These are phyloP conservation scores for Pseudonitzschia pungens DNA, from an alignment of 108 stramenopile species.

Conservation along the genomic window DNA sequence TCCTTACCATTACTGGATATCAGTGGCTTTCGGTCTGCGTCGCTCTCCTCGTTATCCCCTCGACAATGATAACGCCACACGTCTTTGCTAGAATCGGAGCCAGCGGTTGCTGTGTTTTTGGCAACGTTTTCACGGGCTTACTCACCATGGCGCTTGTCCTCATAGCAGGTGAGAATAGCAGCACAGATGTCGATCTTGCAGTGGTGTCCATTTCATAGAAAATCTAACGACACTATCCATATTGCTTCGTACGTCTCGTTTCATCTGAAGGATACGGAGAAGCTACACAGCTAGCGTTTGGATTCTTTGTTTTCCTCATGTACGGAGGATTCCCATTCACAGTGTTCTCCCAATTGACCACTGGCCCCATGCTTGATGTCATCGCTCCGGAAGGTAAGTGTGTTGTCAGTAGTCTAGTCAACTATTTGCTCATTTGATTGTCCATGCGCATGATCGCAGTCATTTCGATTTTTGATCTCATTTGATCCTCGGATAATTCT, in stretches of 20 bases:
- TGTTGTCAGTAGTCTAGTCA: neutral
- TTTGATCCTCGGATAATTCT: neutral
- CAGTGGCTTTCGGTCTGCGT: slow-evolving; percentile 53
- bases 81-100: slow-evolving; percentile 42
- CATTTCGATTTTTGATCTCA: neutral
- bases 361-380: slow-evolving; percentile 56
- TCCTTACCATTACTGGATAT: slow-evolving; percentile 45
- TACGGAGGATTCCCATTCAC: slow-evolving; percentile 57
- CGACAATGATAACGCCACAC: slow-evolving; percentile 43
- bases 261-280: neutral
- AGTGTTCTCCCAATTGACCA: slow-evolving; percentile 52
- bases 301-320: slow-evolving; percentile 46
- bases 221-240: too few species aligned
- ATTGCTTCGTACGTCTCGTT: neutral
- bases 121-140: slow-evolving; percentile 44
- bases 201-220: too few species aligned
- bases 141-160: slow-evolving; percentile 39
- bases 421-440: too few species aligned
- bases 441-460: too few species aligned
- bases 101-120: slow-evolving; percentile 52
- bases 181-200: neutral
- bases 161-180: slow-evolving; percentile 31
- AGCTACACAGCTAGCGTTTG: slow-evolving; percentile 37
- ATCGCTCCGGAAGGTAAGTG: slow-evolving; percentile 41
- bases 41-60: slow-evolving; percentile 49